A percentile compares a stretch with the other conserved stretches of the same genome.
Conservation (phyloP, 106 monocot species). For the Agapanthus africanus region DNA sequence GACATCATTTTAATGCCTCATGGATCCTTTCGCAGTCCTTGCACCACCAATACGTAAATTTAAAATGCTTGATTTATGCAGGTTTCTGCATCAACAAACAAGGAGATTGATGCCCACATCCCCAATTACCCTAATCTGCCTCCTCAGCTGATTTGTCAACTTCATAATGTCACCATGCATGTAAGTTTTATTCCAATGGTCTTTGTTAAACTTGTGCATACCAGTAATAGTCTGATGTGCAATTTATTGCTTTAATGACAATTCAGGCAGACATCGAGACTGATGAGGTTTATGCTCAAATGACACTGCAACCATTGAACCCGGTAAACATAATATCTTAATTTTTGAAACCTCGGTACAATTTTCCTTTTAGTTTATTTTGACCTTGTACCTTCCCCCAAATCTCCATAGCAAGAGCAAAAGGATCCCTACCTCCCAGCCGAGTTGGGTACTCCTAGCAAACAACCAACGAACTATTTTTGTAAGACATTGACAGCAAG, state of each 20-base stretch:
- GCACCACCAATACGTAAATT: background rate
- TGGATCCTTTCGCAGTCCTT: too few species aligned
- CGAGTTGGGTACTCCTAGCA: conserved; percentile 51
- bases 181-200: conserved; percentile 24
- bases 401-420: conserved; percentile 52
- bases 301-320: conserved; percentile 85
- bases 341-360: background rate
- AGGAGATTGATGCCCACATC: conserved; percentile 17
- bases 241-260: too few species aligned
- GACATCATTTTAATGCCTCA: background rate
- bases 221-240: background rate
- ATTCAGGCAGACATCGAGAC: conserved; percentile 87
- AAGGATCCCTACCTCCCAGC: conserved; percentile 71
- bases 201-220: background rate
- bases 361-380: background rate
- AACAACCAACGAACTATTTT: conserved; percentile 88
- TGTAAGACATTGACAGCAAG: conserved; percentile 86
- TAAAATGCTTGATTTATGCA: conserved; percentile 1
- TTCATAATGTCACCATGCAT: conserved; percentile 98
- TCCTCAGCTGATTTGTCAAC: conserved; percentile 35
- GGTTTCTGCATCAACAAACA: conserved; percentile 21
- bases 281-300: conserved; percentile 95
- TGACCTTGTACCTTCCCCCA: background rate
- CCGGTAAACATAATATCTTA: conserved; percentile 32
- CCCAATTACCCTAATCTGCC: conserved; percentile 20